These are phyloP conservation scores for Colletotrichum sp. DNA, from an alignment of 2,329 filamentous ascomycete species.

Conservation along the genomic window DNA sequence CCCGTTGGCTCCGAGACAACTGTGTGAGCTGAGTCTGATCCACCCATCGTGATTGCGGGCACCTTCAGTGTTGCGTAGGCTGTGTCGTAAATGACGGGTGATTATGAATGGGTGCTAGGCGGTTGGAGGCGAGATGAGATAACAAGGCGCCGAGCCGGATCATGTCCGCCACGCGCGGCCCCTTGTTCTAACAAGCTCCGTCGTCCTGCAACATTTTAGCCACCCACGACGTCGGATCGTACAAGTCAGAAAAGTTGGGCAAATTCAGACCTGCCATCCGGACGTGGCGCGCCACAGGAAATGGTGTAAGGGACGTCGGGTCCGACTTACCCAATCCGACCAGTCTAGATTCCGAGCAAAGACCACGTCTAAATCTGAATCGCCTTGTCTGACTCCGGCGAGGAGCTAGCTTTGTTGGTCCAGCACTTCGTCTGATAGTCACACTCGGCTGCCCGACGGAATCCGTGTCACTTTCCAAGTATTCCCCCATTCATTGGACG, in stretches of 20 bases:
- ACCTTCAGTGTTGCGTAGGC: neutral
- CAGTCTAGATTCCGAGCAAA: neutral
- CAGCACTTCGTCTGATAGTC: neutral
- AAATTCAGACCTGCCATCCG: neutral
- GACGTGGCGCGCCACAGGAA: neutral
- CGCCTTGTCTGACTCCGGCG: conserved; percentile 2
- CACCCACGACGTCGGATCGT: neutral
- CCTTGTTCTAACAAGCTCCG: neutral
- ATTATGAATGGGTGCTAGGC: neutral
- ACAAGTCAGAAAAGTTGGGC: neutral
- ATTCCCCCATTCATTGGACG: neutral
- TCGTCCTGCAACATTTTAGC: neutral
- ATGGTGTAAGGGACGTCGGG: neutral
- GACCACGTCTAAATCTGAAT: neutral
- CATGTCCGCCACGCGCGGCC: neutral
- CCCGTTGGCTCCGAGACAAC: neutral
- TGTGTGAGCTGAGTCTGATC: neutral
- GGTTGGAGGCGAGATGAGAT: neutral
- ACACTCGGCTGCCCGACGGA: neutral
- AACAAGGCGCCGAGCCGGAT: neutral
- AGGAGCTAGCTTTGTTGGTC: neutral
- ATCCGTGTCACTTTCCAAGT: neutral
- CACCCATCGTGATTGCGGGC: neutral
- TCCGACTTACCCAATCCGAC: neutral
- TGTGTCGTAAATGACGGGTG: neutral